Conservation (phyloP, 768 basidiomycete species). For the Tricholoma bakamatsutake region DNA sequence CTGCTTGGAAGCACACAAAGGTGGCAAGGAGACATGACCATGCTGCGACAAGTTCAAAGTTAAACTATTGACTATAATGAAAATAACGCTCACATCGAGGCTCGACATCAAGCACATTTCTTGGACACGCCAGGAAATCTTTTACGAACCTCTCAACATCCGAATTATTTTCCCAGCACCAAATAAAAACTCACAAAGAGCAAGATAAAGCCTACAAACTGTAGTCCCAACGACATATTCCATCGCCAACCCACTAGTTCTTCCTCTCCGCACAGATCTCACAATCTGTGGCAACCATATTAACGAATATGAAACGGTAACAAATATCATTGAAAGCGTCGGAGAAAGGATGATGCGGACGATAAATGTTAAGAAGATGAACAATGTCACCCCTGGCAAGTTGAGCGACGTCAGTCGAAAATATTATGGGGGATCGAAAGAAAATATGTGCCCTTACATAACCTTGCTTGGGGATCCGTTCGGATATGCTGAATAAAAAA, state of each 20-base stretch:
- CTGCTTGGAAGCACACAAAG: constrained; percentile 59
- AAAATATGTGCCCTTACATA: constrained; percentile 45
- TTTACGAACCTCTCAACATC: constrained; percentile 5
- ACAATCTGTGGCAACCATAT: constrained; percentile 88
- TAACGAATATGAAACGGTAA: constrained; percentile 64
- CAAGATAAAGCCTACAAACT: constrained; percentile 59
- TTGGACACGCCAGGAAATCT: constrained; percentile 83
- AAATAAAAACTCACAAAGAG: constrained; percentile 55
- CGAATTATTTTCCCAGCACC: not conserved
- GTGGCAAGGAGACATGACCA: constrained; percentile 60
- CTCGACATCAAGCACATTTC: constrained; percentile 80
- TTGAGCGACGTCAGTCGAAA: not conserved
- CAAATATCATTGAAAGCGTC: constrained; percentile 56
- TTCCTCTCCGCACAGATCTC: constrained; percentile 64
- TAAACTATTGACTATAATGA: not conserved
- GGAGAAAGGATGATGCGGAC: constrained; percentile 71
- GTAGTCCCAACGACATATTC: constrained; percentile 80
- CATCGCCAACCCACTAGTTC: constrained; percentile 59
- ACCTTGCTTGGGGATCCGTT: constrained; percentile 63
- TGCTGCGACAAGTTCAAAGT: constrained; percentile 27
- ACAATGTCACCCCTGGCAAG: constrained; percentile 55
- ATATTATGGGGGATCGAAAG: constrained; percentile 4
- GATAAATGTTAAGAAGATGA: constrained; percentile 64
- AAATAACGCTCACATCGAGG: constrained; percentile 52
- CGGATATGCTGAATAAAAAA: constrained; percentile 55